A percentile compares a stretch with the other conserved stretches of the same genome.
Evolutionary conservation across 2,329 filamentous ascomycete genomes (phyloP).

Genomic region (Sarocladium oryzae): DNA sequence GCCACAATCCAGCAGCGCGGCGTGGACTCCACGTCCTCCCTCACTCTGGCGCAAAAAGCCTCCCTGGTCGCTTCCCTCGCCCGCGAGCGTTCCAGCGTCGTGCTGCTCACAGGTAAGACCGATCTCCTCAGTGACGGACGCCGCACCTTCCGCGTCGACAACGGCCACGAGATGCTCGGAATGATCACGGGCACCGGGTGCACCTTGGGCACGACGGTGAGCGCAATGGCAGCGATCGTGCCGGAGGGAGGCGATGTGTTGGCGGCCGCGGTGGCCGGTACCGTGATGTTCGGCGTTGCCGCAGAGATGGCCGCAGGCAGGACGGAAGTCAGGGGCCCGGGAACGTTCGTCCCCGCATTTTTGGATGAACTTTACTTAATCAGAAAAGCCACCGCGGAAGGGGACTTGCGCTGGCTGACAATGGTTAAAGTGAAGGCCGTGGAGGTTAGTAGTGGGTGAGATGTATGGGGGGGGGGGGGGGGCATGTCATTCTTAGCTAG

Average conservation of each 20-base stretch:
- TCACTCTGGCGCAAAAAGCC: slow-evolving; percentile 46
- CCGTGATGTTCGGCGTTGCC: slow-evolving; percentile 70
- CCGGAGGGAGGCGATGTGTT: slow-evolving; percentile 50
- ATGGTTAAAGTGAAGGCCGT: slow-evolving; percentile 42
- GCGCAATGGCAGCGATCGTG: slow-evolving; percentile 63
- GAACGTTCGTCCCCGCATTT: slow-evolving; percentile 80
- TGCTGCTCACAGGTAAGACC: slow-evolving; percentile 74
- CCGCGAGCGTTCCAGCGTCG: slow-evolving; percentile 59
- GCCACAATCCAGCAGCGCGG: slow-evolving; percentile 58
- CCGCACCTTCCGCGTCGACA: slow-evolving; percentile 60
- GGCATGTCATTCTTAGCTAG: too few species aligned
- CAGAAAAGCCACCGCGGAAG: slow-evolving; percentile 39
- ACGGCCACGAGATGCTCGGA: slow-evolving; percentile 68
- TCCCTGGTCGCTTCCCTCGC: slow-evolving; percentile 62
- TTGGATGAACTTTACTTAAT: slow-evolving; percentile 61
- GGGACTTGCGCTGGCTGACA: slow-evolving; percentile 45
- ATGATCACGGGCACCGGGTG: slow-evolving; percentile 77
- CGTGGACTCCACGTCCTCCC: slow-evolving; percentile 68
- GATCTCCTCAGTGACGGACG: slow-evolving; percentile 74
- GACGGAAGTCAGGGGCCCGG: slow-evolving; percentile 66
- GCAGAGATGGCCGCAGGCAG: slow-evolving; percentile 64
- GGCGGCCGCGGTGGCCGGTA: slow-evolving; percentile 63
- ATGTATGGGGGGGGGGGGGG: too few species aligned
- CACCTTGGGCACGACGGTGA: slow-evolving; percentile 74
- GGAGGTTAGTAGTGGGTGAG: slow-evolving; percentile 17